Base-by-base conservation (phyloP, 768 basidiomycete genomes). In the Galerina marginata region DNA sequence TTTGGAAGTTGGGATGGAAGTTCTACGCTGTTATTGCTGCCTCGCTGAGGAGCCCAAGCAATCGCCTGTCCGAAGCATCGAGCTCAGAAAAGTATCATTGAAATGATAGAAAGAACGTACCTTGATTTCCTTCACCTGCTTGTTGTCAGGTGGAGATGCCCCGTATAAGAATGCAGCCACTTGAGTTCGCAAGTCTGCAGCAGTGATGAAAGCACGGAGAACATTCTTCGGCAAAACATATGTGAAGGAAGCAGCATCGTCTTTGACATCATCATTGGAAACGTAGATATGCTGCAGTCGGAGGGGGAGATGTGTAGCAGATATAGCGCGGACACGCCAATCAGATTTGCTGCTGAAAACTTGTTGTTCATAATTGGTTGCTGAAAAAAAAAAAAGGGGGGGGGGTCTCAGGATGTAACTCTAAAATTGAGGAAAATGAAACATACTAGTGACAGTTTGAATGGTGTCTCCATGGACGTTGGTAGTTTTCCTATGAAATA, bases 271-370 rank as follows among this genome's bases (percentile, higher is more conserved):
- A 69, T 99, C 97, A 71, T 98, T 99, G 43, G 95, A 96, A 36
- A 99, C 97, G 74, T 97, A 99, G 75, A 99, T 97, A 72, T 99
- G 96, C 72, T 99, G 96, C 61, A 99, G 82, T 70, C 97, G 94
- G 61, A 99, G 88, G 4, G 96, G 88, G 47, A 99, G 84, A 75
- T 99, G 96, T 20, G 96, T 99, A 0, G 97, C 92, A 14, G 95
- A 96, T 69, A 99, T 99, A 37, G 97, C 97, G 63, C 97, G 91
- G 36, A 98, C 93, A 68, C 97, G 94, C 97, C 97, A 99, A 74
- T 99, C 97, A 4, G 97, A 98, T 81, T 99, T 99, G 80, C 91
- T 93, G 75, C 93, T 96, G 81, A 99, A 99, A n/a, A 95, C 91
- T 70, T 95, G 92, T 70, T 98, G 95, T 75, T 97, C 97, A 73